Evolutionary conservation across 2,329 filamentous ascomycete genomes (phyloP), one percentile per base, ranked within the genome.

Genomic region (Lasiodiplodia sp.): DNA sequence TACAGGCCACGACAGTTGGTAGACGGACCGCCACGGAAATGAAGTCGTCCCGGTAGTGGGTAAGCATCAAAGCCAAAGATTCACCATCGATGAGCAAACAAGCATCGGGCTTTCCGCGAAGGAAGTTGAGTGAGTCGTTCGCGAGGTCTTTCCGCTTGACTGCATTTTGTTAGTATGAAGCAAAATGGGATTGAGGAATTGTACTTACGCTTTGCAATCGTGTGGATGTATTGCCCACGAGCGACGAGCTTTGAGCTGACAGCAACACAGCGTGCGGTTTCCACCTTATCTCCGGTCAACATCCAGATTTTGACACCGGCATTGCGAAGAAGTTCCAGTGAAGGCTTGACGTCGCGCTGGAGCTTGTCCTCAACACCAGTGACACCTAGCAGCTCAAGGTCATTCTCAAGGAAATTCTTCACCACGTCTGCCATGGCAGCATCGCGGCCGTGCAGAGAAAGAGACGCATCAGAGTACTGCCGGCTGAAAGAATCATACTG

Each of bases 281-380:
- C 96, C 2, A 99, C 93, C 81, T 99, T 99, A 85, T 99, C 96
- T 57, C 96, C 96, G 0, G 96, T 99, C 78, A 99, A 85, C 96
- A 99, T 99, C 96, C 96, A 99, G 63, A 99, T 98, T 80, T 98
- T 98, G 82, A 99, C 96, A 31, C 96, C 96, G 0, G 96, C 96
- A 75, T 99, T 99, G 72, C 96, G 92, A 65, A 99, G 87, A 5
- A 99, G 88, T 79, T 99, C 96, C 6, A 99, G 86, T 0, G 94
- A 97, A 1, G 95, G 92, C 79, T 98, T 99, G 76, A 99, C 96
- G 75, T 98, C 94, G 71, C 90, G 91, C 78, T 99, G 96, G 14
- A 99, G 87, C 77, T 97, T 97, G 81, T 99, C 96, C 80, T 99
- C 96, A 0, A 99, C 96, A 71, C 96, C 96, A 1, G 96, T 99